These are phyloP conservation scores for Tylopilus vinaceipallidus DNA, from an alignment of 768 basidiomycete genomes.

Conservation along the genomic window DNA sequence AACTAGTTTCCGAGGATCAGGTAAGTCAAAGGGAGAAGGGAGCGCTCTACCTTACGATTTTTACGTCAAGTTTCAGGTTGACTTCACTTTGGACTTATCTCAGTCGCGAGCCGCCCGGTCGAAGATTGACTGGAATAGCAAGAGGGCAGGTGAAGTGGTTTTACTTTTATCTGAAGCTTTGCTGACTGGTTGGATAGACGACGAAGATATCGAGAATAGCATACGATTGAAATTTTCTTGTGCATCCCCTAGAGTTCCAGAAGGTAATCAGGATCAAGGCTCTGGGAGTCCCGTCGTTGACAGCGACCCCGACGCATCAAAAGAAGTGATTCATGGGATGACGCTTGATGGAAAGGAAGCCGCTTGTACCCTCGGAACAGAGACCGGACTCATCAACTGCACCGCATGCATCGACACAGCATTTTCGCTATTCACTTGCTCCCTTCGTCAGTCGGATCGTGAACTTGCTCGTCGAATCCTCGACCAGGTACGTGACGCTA, in stretches of 20 bases:
- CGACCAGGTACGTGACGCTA: constrained; percentile 11
- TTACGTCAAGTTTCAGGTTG: constrained; percentile 46
- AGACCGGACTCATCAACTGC: constrained; percentile 33
- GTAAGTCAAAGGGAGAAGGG: constrained; percentile 35
- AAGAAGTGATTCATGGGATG: constrained; percentile 40
- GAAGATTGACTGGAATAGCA: constrained; percentile 80
- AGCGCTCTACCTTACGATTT: neutral
- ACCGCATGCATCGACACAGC: constrained; percentile 26
- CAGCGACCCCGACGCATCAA: constrained; percentile 14
- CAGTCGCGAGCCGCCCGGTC: constrained; percentile 54
- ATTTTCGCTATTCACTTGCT: constrained; percentile 19
- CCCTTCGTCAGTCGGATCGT: constrained; percentile 21
- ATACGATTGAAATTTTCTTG: constrained; percentile 46
- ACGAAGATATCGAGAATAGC: constrained; percentile 78
- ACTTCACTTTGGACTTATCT: constrained; percentile 68
- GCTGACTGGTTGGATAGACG: constrained; percentile 47
- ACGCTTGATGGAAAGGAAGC: constrained; percentile 42
- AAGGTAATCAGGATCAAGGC: constrained; percentile 10
- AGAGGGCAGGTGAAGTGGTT: constrained; percentile 67
- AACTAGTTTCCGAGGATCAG: constrained; percentile 81
- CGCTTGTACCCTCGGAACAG: constrained; percentile 42
- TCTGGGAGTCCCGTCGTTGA: constrained; percentile 12
- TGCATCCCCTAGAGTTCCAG: constrained; percentile 10
- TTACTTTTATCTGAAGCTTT: neutral
- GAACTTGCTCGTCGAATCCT: constrained; percentile 18